Evolutionary conservation across 169 alveolate species (phyloP).

Genomic region (Plasmodium coatneyi): DNA sequence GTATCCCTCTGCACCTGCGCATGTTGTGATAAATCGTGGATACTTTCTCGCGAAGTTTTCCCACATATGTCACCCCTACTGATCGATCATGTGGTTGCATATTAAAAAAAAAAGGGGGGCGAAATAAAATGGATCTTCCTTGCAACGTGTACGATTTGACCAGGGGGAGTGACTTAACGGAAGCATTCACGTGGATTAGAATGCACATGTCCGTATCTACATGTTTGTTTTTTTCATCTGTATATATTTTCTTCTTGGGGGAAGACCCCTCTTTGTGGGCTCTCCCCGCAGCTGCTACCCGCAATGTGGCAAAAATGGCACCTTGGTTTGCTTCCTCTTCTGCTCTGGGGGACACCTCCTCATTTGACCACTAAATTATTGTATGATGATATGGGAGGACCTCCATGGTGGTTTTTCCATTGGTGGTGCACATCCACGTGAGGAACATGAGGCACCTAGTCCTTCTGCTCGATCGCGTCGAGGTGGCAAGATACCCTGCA

Average conservation of each 20-base stretch:
- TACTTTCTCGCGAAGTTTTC: neutral
- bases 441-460: neutral
- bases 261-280: neutral
- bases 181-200: neutral
- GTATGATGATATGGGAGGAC: neutral
- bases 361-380: neutral
- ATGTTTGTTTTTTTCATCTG: slow-evolving; percentile 3
- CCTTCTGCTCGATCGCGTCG: neutral
- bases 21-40: neutral
- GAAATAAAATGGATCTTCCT: neutral
- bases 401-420: neutral
- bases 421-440: neutral
- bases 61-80: neutral
- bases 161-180: neutral
- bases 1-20: neutral
- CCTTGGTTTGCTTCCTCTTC: neutral
- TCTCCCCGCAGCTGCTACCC: neutral
- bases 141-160: neutral
- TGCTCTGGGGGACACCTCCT: neutral
- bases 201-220: neutral
- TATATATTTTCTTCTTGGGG: neutral
- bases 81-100: neutral
- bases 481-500: neutral
- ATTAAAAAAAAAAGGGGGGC: neutral
- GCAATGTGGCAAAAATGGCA: neutral